A percentile compares a stretch with the other conserved stretches of the same genome.
These are phyloP conservation scores for Microcyclospora tardicrescens DNA, from an alignment of 2,329 filamentous ascomycete species.

Conservation along the genomic window DNA sequence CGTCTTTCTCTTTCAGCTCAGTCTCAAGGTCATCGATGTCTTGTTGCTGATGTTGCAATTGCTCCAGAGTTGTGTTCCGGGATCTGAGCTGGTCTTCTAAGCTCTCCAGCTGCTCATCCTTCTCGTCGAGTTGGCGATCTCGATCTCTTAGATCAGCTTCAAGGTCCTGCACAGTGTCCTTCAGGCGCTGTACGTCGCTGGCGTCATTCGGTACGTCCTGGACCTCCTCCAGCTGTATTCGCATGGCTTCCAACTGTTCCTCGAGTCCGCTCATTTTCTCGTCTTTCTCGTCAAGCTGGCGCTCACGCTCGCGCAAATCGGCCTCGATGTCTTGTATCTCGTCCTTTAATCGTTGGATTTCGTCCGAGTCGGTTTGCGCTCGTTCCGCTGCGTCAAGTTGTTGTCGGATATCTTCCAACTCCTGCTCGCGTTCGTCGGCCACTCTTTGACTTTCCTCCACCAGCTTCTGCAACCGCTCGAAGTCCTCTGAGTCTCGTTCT, in stretches of 20 bases:
- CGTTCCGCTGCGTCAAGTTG: slow-evolving; percentile 27
- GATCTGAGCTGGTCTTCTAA: slow-evolving; percentile 28
- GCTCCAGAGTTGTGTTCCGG: slow-evolving; percentile 21
- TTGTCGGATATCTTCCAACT: slow-evolving; percentile 30
- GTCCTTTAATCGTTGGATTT: slow-evolving; percentile 29
- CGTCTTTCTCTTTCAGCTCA: slow-evolving; percentile 37
- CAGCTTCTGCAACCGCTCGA: slow-evolving; percentile 34
- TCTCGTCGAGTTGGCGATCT: slow-evolving; percentile 23
- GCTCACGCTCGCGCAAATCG: slow-evolving; percentile 37
- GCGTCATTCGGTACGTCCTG: slow-evolving; percentile 49
- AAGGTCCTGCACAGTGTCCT: slow-evolving; percentile 37
- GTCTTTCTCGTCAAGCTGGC: slow-evolving; percentile 24
- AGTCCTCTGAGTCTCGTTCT: slow-evolving; percentile 52
- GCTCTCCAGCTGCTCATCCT: slow-evolving; percentile 39
- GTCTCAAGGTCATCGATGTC: slow-evolving; percentile 39
- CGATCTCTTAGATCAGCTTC: slow-evolving; percentile 41
- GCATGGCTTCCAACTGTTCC: slow-evolving; percentile 27
- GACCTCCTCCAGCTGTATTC: slow-evolving; percentile 32
- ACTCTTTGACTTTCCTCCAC: slow-evolving; percentile 30
- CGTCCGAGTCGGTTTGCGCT: slow-evolving; percentile 19
- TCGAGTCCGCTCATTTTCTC: slow-evolving; percentile 40
- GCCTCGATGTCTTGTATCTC: slow-evolving; percentile 38
- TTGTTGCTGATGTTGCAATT: slow-evolving; percentile 48
- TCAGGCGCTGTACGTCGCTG: slow-evolving; percentile 31
- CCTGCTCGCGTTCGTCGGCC: slow-evolving; percentile 29